These are phyloP conservation scores for Boletus rufocinnamomeus DNA, from an alignment of 768 basidiomycete species.

Conservation along the genomic window DNA sequence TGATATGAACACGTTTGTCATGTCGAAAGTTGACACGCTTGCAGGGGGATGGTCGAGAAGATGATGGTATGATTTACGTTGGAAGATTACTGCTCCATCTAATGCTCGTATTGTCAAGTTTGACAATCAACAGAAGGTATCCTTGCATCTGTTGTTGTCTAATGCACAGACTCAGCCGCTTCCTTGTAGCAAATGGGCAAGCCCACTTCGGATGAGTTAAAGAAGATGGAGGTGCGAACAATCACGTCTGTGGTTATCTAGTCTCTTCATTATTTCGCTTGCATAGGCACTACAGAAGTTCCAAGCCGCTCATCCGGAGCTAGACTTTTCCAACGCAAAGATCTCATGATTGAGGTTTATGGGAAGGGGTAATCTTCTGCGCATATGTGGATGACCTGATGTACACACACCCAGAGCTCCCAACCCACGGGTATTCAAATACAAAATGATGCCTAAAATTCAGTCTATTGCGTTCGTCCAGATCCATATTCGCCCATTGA, in stretches of 20 bases:
- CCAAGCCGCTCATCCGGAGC: constrained; percentile 86
- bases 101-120: constrained; percentile 35
- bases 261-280: constrained; percentile 1
- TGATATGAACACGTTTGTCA: constrained; percentile 1
- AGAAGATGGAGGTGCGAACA: constrained; percentile 78
- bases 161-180: not conserved
- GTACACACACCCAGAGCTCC: constrained; percentile 1
- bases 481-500: constrained; percentile 26
- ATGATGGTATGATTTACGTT: constrained; percentile 83
- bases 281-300: constrained; percentile 82
- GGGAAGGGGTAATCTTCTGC: not conserved
- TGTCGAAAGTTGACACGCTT: constrained; percentile 14
- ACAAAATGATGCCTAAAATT: not conserved
- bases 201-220: constrained; percentile 91
- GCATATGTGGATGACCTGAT: not conserved
- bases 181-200: constrained; percentile 83
- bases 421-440: not conserved
- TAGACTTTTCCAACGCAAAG: constrained; percentile 93
- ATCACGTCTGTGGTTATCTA: not conserved
- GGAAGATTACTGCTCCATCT: constrained; percentile 4
- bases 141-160: not conserved
- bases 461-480: constrained; percentile 28
- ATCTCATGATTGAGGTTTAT: constrained; percentile 54
- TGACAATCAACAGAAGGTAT: constrained; percentile 46
- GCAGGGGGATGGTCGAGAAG: constrained; percentile 97